Evolutionary conservation across 345 rosid species (phyloP).

Genomic region (Iberis pinnata): DNA sequence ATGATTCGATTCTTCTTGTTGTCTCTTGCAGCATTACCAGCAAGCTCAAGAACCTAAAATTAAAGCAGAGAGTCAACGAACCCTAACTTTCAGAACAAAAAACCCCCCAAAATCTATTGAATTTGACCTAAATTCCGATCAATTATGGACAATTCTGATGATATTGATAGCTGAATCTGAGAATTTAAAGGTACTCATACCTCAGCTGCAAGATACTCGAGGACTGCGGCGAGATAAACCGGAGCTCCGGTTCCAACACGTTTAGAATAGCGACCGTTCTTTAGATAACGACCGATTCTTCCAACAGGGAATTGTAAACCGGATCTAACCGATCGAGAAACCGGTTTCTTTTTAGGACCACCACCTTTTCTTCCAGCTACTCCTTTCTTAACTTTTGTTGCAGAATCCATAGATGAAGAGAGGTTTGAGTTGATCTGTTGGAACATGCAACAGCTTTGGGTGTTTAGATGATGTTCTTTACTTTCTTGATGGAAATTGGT

Average conservation of each 20-base stretch:
- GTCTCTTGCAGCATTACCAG: conserved; percentile 69
- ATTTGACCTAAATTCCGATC: too few relatives aligned
- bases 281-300: conserved; percentile 66
- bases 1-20: conserved; percentile 71
- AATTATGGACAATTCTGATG: neutral
- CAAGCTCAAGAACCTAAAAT: conserved; percentile 61
- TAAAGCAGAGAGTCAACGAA: too few relatives aligned
- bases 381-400: conserved; percentile 53
- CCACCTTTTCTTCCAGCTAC: conserved; percentile 64
- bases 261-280: conserved; percentile 62
- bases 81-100: too few relatives aligned
- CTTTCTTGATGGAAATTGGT: conserved; percentile 12
- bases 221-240: too few relatives aligned
- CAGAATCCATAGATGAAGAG: conserved; percentile 40
- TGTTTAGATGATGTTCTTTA: neutral
- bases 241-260: conserved; percentile 38
- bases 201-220: conserved; percentile 27
- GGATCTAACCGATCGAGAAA: conserved; percentile 66
- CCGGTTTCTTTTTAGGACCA: conserved; percentile 74
- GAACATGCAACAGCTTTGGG: conserved; percentile 6
- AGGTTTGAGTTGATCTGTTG: neutral
- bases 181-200: conserved; percentile 15
- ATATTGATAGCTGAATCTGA: neutral
- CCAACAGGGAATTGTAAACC: conserved; percentile 82
- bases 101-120: too few relatives aligned